phyloP scores from a whole-genome alignment of 1,139 yeast genomes.

The Debaryomyces psychrophilus region DNA sequence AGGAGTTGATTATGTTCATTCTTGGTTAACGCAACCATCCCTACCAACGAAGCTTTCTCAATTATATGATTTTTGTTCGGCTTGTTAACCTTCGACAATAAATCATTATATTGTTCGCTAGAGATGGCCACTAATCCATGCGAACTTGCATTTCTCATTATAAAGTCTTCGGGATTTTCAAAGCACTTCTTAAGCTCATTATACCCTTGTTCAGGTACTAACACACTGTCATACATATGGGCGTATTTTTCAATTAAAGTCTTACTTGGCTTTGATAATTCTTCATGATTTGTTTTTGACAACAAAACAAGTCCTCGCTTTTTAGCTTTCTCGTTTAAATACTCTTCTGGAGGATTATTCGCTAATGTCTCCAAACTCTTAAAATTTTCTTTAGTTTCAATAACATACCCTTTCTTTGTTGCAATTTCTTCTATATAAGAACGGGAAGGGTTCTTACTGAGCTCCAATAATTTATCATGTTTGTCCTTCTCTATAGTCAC shows the following conservation, averaged over 20 bases:
- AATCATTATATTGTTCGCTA: slow-evolving; percentile 17
- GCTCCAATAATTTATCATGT: slow-evolving; percentile 25
- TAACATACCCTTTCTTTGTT: slow-evolving; percentile 24
- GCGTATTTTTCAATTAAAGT: slow-evolving; percentile 13
- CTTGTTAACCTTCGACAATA: slow-evolving; percentile 18
- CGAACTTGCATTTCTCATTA: slow-evolving; percentile 6
- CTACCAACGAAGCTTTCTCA: slow-evolving; percentile 19
- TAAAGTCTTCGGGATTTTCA: slow-evolving; percentile 10
- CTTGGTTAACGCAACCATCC: slow-evolving; percentile 25
- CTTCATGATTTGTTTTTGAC: slow-evolving; percentile 26
- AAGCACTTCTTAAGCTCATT: slow-evolving; percentile 9
- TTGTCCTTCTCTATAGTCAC: slow-evolving; percentile 32
- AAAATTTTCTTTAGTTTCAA: slow-evolving; percentile 29
- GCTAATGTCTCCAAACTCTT: slow-evolving; percentile 25
- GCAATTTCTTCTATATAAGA: slow-evolving; percentile 40
- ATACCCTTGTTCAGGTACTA: slow-evolving; percentile 11
- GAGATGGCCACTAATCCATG: slow-evolving; percentile 10
- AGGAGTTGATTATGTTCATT: slow-evolving; percentile 19
- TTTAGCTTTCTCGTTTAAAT: slow-evolving; percentile 36
- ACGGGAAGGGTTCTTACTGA: slow-evolving; percentile 28
- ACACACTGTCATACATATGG: slow-evolving; percentile 7
- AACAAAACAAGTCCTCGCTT: slow-evolving; percentile 37
- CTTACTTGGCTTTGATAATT: slow-evolving; percentile 17
- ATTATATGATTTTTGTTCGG: slow-evolving; percentile 21
- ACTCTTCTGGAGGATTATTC: slow-evolving; percentile 38